phyloP scores from a whole-genome alignment of 192 early-diverging fungal genomes.

The Pecoramyces ruminantium region DNA sequence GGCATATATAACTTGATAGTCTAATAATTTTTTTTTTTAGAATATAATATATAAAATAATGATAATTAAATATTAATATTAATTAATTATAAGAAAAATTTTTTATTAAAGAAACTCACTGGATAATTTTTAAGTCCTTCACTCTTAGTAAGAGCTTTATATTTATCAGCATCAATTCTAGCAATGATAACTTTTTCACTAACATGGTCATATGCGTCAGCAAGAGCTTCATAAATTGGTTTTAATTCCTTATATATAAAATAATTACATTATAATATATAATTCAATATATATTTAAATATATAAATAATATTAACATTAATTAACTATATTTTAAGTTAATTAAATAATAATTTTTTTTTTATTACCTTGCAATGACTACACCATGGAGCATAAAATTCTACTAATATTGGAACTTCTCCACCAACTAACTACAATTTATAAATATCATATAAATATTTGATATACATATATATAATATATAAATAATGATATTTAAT shows the following conservation, averaged over 20 bases:
- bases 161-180: background rate
- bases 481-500: too few species aligned
- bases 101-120: too few species aligned
- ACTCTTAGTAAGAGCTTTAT: background rate
- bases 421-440: background rate
- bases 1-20: background rate
- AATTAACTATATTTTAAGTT: too few species aligned
- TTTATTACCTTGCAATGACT: background rate
- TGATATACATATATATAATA: too few species aligned
- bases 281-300: too few species aligned
- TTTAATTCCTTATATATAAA: background rate
- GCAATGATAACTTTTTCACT: background rate
- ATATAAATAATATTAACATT: too few species aligned
- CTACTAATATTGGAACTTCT: background rate
- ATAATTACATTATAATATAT: background rate
- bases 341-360: too few species aligned
- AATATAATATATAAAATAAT: too few species aligned
- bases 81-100: too few species aligned
- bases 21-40: background rate
- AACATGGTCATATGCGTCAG: background rate
- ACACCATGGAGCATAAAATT: background rate
- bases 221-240: background rate
- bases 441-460: too few species aligned
- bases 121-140: background rate
- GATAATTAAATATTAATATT: too few species aligned